These are phyloP conservation scores for Penicillium sp. DNA, from an alignment of 2,329 filamentous ascomycete species.

Conservation along the genomic window DNA sequence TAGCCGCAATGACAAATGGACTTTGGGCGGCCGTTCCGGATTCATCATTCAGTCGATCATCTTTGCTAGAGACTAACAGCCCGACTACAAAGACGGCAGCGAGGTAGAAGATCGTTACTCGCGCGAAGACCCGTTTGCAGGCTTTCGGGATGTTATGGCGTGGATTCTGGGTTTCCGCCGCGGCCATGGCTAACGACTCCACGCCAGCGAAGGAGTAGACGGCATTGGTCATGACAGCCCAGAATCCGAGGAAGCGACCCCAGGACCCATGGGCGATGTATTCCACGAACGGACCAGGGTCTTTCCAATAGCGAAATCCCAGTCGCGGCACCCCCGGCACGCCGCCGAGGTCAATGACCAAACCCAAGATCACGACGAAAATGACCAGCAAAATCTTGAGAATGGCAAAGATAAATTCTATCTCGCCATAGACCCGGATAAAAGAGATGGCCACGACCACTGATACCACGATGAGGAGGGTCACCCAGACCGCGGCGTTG, in stretches of 20 bases:
- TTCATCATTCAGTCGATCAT: slow-evolving; percentile 27
- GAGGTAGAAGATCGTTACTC: slow-evolving; percentile 55
- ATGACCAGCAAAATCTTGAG: slow-evolving; percentile 49
- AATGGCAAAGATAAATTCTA: slow-evolving; percentile 49
- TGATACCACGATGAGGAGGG: slow-evolving; percentile 53
- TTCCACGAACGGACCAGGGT: slow-evolving; percentile 62
- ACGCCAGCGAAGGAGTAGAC: slow-evolving; percentile 36
- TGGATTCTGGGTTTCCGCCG: slow-evolving; percentile 52
- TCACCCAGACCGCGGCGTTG: slow-evolving; percentile 38
- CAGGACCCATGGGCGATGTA: slow-evolving; percentile 54
- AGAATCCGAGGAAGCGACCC: slow-evolving; percentile 60
- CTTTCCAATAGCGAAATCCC: slow-evolving; percentile 64
- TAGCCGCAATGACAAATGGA: slow-evolving; percentile 67
- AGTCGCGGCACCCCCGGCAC: slow-evolving; percentile 53
- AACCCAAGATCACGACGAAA: slow-evolving; percentile 41
- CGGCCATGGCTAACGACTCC: slow-evolving; percentile 52
- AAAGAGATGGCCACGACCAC: slow-evolving; percentile 55
- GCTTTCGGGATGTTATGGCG: slow-evolving; percentile 51
- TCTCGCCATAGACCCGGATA: slow-evolving; percentile 45
- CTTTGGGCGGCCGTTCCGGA: slow-evolving; percentile 31
- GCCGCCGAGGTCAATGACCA: slow-evolving; percentile 59
- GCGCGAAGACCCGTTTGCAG: slow-evolving; percentile 50
- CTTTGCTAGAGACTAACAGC: slow-evolving; percentile 53
- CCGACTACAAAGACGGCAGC: slow-evolving; percentile 53
- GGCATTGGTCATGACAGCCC: slow-evolving; percentile 43